Evolutionary conservation across 116 monocot genomes (phyloP).

Genomic region (Zostera marina): DNA sequence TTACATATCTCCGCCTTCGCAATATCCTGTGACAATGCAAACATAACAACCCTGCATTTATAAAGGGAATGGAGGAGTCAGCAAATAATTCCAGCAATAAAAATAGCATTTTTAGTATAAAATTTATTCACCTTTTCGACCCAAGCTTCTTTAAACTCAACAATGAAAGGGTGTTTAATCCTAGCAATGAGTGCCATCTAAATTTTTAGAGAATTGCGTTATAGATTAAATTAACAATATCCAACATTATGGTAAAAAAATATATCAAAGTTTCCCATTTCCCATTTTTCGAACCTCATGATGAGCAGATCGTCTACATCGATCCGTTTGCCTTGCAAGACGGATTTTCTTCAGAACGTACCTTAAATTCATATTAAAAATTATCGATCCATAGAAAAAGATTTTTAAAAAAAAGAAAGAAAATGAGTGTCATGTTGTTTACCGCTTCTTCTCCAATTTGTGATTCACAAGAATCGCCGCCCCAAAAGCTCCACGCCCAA

Average conservation of each 20-base stretch:
- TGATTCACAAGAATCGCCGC: slow-evolving; percentile 94
- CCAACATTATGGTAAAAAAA: not conserved
- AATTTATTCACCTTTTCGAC: slow-evolving; percentile 71
- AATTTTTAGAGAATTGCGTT: not conserved
- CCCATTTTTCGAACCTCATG: slow-evolving; percentile 45
- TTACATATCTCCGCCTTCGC: slow-evolving; percentile 99
- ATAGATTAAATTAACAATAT: not conserved
- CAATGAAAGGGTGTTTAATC: slow-evolving; percentile 87
- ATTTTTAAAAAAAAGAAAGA: not conserved
- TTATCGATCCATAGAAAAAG: not conserved
- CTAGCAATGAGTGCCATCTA: slow-evolving; percentile 98
- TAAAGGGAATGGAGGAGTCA: not conserved
- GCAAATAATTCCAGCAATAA: not conserved
- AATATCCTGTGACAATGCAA: slow-evolving; percentile 94
- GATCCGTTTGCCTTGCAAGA: slow-evolving; percentile 92
- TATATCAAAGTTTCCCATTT: not conserved
- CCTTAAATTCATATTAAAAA: slow-evolving; percentile 21
- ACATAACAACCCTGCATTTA: slow-evolving; percentile 76
- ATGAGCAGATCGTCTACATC: slow-evolving; percentile 90
- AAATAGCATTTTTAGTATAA: not conserved
- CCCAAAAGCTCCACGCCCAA: slow-evolving; percentile 88
- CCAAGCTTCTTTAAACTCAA: slow-evolving; percentile 99
- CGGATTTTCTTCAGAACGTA: slow-evolving; percentile 98
- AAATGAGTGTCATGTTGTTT: not conserved
- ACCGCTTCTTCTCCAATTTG: slow-evolving; percentile 87